Conservation (phyloP, 768 basidiomycete genomes). For the Cubamyces sp. region DNA sequence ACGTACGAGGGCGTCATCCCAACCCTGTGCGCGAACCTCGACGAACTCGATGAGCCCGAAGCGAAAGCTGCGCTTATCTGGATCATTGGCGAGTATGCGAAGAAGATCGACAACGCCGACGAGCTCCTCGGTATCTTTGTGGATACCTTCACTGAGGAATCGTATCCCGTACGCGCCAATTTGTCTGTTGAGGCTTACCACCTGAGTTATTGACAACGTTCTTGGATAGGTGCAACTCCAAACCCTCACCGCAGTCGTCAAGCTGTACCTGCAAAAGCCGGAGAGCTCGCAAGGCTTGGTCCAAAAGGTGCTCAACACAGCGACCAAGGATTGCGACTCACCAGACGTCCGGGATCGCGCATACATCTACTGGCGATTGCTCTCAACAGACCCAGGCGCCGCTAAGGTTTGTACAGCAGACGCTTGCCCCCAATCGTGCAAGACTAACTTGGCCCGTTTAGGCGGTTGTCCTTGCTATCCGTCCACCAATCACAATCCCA, state of each 20-base stretch:
- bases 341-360: constrained; percentile 96
- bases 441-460: constrained; percentile 31
- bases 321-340: constrained; percentile 96
- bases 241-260: constrained; percentile 94
- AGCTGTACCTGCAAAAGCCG: constrained; percentile 94
- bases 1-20: constrained; percentile 98
- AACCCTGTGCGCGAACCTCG: constrained; percentile 90
- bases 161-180: constrained; percentile 68
- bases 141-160: constrained; percentile 91
- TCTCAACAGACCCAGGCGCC: constrained; percentile 93
- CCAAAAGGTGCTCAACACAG: constrained; percentile 88
- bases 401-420: constrained; percentile 69
- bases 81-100: constrained; percentile 99
- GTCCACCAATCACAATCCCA: constrained; percentile 93
- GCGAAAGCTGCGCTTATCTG: constrained; percentile 98
- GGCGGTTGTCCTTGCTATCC: constrained; percentile 87
- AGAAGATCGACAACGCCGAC: constrained; percentile 96
- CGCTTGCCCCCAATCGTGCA: neutral
- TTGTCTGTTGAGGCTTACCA: neutral
- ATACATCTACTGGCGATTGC: constrained; percentile 96
- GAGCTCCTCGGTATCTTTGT: constrained; percentile 90
- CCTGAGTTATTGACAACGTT: neutral
- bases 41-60: constrained; percentile 97
- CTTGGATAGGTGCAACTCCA: constrained; percentile 57
- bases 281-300: constrained; percentile 92